Evolutionary conservation across 2,329 filamentous ascomycete species (phyloP).

Genomic region (Talaromyces albobiverticillius): DNA sequence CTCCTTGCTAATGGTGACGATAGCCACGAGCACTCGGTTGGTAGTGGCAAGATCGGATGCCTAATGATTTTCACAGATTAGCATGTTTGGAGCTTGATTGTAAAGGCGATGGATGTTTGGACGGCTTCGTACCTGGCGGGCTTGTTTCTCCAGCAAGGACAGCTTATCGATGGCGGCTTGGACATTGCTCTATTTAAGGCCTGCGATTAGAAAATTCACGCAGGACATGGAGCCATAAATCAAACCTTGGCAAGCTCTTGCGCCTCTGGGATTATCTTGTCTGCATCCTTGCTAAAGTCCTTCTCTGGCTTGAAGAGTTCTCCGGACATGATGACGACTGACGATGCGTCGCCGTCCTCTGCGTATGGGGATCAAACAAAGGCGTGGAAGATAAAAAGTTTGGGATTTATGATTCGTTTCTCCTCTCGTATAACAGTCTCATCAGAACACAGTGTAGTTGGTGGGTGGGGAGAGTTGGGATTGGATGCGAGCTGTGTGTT

Average conservation of each 20-base stretch:
- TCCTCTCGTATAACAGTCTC: neutral
- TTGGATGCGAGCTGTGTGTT: neutral
- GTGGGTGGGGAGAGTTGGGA: neutral
- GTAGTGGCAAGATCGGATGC: slow-evolving; percentile 95
- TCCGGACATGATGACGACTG: slow-evolving; percentile 68
- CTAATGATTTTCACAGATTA: slow-evolving; percentile 43
- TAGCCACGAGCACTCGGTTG: slow-evolving; percentile 78
- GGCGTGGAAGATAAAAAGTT: neutral
- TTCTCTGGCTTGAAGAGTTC: slow-evolving; percentile 88
- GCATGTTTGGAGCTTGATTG: slow-evolving; percentile 14
- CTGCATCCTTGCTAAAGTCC: slow-evolving; percentile 96
- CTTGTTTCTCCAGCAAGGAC: slow-evolving; percentile 87
- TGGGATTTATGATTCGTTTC: neutral
- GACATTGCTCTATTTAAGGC: slow-evolving; percentile 56
- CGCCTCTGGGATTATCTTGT: slow-evolving; percentile 85
- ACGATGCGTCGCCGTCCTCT: slow-evolving; percentile 14
- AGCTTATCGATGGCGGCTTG: slow-evolving; percentile 92
- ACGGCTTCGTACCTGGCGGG: slow-evolving; percentile 70
- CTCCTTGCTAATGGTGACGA: slow-evolving; percentile 93
- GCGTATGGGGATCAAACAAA: neutral
- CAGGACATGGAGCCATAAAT: neutral
- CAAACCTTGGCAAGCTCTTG: slow-evolving; percentile 82
- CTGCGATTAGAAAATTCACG: neutral
- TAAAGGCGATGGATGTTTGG: slow-evolving; percentile 19
- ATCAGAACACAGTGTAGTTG: neutral